These are phyloP conservation scores for Malus hybrid DNA, from an alignment of 331 rosid species.

Conservation along the genomic window DNA sequence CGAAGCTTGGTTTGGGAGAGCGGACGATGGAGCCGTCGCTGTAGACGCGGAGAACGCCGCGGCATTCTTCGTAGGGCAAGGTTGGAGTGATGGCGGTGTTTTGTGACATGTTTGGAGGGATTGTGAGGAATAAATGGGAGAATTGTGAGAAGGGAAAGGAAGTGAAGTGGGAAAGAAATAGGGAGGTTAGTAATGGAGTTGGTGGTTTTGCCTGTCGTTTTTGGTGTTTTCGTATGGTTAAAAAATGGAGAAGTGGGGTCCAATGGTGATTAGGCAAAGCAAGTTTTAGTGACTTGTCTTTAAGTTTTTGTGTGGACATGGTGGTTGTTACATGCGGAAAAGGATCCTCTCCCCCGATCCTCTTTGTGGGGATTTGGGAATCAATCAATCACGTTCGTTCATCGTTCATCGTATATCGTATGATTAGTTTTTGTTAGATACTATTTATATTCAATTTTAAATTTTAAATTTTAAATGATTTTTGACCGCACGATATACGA, in stretches of 20 bases:
- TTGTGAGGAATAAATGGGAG: background rate
- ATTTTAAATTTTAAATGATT: too few relatives aligned
- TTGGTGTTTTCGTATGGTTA: background rate
- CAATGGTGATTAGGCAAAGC: background rate
- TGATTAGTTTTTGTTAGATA: too few relatives aligned
- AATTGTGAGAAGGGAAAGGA: background rate
- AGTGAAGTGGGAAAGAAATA: background rate
- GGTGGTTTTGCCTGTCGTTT: background rate
- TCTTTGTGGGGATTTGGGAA: rapidly evolving
- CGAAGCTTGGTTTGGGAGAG: slow-evolving; percentile 44
- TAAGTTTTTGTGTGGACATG: background rate
- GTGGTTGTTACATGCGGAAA: too few relatives aligned
- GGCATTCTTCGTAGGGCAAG: slow-evolving; percentile 41
- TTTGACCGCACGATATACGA: too few relatives aligned
- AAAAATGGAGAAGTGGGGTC: background rate
- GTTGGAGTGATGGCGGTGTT: background rate
- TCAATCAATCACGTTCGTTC: too few relatives aligned
- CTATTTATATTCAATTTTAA: too few relatives aligned
- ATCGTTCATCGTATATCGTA: too few relatives aligned
- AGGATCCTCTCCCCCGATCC: too few relatives aligned
- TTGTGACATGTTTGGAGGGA: slow-evolving; percentile 23
- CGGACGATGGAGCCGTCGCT: slow-evolving; percentile 71
- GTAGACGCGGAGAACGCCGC: slow-evolving; percentile 77
- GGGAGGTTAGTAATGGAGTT: background rate
- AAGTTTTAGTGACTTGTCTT: background rate